Base-by-base conservation (phyloP, 2,329 filamentous ascomycete genomes). In the Arthrinium puccinioides region DNA sequence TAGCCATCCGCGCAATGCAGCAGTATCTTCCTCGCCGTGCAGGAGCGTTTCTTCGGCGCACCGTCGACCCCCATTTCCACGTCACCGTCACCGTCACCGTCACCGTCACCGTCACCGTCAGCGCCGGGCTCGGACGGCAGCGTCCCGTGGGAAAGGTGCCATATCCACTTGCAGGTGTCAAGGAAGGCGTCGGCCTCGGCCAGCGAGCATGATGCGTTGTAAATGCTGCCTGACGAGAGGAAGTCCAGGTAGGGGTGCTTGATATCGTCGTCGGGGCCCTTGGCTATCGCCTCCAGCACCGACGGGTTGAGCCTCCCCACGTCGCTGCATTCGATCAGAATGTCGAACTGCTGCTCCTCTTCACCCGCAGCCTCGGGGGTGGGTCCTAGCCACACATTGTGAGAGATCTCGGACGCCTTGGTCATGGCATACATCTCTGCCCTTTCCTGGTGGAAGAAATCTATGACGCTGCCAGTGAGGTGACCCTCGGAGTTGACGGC, bases 1-100 rank as follows among this genome's bases (percentile, higher is more conserved):
- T 98, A 98, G 14, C 92, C 92, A 59, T 98, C 92, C 3, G 83
- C 82, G 59, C 92, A 97, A 60, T 97, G 90, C 27, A 98, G 85
- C 21, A 97, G 74, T 23, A 97, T 78, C 54, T 80, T 88, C 44
- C 79, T 69, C 38, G 78, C 68, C 23, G 62, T 61, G 20, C 62
- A 37, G 5, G 27, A 10, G 19, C 26, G 27, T 14, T 72, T 70
- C 46, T 82, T 78, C 3, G 70, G 69, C 46, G 80, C 75, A 7
- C 60, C 56, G 38, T 72, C 56, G 38, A 51, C 46, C 45, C 27
- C 44, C 33, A 28, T 45, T n/a, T n/a, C n/a, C n/a, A 24, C 34
- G 31, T 43, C 24, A 5, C 36, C 43, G 11, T 42, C 39, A 20
- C 46, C 37, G 41, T 53, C 38, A 50, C 29, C 49, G 45, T 45